phyloP scores from a whole-genome alignment of 1,284 basidiomycete species.

The Austroboletus rostrupii region DNA sequence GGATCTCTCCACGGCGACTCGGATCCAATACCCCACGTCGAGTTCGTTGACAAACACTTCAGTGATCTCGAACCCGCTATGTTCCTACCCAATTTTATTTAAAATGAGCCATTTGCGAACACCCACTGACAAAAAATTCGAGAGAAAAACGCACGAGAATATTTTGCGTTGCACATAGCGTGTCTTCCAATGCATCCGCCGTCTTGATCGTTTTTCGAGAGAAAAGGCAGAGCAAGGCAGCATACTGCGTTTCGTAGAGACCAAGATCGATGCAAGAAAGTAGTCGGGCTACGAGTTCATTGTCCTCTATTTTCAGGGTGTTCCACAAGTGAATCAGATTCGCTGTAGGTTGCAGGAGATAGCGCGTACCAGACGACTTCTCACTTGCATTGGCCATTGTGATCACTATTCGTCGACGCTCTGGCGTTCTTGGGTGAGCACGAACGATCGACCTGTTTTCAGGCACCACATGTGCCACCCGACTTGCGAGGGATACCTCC shows the following conservation, averaged over 20 bases:
- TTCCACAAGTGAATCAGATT: not conserved
- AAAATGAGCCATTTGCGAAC: not conserved
- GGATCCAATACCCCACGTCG: slow-evolving; percentile 23
- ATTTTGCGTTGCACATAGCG: slow-evolving; percentile 2
- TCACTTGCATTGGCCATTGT: not conserved
- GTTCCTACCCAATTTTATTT: not conserved
- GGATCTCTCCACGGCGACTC: not conserved
- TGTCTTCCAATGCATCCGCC: slow-evolving; percentile 2
- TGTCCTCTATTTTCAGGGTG: slow-evolving; percentile 5
- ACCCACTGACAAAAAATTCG: not conserved
- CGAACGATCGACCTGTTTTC: slow-evolving; percentile 3
- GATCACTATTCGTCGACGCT: slow-evolving; percentile 6
- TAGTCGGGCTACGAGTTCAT: slow-evolving; percentile 7
- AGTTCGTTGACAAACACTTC: slow-evolving; percentile 7
- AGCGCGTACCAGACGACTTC: slow-evolving; percentile 15
- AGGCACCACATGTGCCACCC: slow-evolving; percentile 6
- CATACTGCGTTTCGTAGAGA: slow-evolving; percentile 8
- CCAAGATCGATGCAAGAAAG: slow-evolving; percentile 11
- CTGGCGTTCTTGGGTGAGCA: not conserved
- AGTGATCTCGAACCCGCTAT: slow-evolving; percentile 4
- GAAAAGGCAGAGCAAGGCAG: slow-evolving; percentile 12
- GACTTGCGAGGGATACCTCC: not conserved
- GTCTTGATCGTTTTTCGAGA: slow-evolving; percentile 11
- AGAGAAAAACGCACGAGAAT: slow-evolving; percentile 8
- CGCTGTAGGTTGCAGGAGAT: not conserved